Evolutionary conservation across 441 rosid genomes (phyloP).

Genomic region (Croton setiger): DNA sequence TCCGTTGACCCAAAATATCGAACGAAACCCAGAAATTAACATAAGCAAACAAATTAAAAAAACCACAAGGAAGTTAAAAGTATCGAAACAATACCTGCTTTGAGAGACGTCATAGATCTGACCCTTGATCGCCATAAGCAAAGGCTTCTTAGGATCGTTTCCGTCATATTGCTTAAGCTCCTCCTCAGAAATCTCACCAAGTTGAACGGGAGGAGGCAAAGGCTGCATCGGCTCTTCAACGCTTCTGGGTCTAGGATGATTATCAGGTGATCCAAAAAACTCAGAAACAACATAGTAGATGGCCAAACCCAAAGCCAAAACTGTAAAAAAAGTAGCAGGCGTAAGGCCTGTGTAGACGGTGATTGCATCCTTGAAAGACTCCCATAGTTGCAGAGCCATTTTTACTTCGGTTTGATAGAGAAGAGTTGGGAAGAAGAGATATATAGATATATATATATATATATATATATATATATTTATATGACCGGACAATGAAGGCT

Average conservation of each 20-base stretch:
- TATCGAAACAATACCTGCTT: conserved; percentile 62
- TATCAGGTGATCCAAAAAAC: conserved; percentile 54
- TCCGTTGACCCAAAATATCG: conserved; percentile 11
- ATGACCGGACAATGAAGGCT: no score
- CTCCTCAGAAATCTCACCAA: conserved; percentile 78
- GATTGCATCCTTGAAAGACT: conserved; percentile 74
- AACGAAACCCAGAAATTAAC: not conserved
- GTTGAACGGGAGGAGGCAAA: conserved; percentile 74
- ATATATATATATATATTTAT: no score
- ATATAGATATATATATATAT: no score
- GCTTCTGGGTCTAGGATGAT: conserved; percentile 40
- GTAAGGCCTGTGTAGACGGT: conserved; percentile 86
- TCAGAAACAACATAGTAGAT: conserved; percentile 69
- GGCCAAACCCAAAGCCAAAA: conserved; percentile 61
- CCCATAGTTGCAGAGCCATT: conserved; percentile 90
- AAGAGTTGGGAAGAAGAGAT: not conserved
- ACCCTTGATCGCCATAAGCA: conserved; percentile 95
- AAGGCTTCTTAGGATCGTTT: conserved; percentile 72
- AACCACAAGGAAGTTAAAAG: not conserved
- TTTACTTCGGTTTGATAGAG: not conserved
- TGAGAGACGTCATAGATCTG: conserved; percentile 98
- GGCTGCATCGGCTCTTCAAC: conserved; percentile 57
- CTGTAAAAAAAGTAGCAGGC: conserved; percentile 76
- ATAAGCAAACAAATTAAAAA: not conserved
- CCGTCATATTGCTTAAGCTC: conserved; percentile 86